phyloP scores from a whole-genome alignment of 495 filamentous ascomycete genomes.

The Acidiella bohemica region DNA sequence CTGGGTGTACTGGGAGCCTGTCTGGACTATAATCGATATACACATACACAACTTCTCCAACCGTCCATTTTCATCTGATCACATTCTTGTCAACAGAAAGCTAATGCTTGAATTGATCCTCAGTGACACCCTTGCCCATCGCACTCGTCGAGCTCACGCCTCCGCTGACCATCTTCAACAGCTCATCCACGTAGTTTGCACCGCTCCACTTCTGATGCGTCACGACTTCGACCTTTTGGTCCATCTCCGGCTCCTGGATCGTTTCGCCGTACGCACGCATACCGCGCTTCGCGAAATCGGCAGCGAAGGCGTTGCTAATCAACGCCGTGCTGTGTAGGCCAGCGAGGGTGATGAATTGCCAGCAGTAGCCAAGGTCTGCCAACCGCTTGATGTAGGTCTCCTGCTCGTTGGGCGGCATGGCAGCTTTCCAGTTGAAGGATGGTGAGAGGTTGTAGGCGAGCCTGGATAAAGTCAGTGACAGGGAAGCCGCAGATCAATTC shows the following conservation, averaged over 20 bases:
- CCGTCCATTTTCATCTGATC: too few species aligned
- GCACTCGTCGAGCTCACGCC: slow-evolving; percentile 82
- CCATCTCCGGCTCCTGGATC: slow-evolving; percentile 96
- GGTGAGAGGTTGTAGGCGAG: slow-evolving; percentile 95
- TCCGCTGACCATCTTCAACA: slow-evolving; percentile 94
- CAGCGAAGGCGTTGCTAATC: slow-evolving; percentile 74
- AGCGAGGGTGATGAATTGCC: slow-evolving; percentile 99
- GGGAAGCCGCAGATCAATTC: not conserved
- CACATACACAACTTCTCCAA: too few species aligned
- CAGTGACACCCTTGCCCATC: slow-evolving; percentile 96
- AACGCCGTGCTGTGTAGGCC: slow-evolving; percentile 91
- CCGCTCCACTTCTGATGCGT: slow-evolving; percentile 98
- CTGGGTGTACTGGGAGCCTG: too few species aligned
- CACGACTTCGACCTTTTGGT: slow-evolving; percentile 76
- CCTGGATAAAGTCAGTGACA: slow-evolving; percentile 28
- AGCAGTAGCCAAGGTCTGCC: slow-evolving; percentile 81
- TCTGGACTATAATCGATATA: too few species aligned
- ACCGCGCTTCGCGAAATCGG: slow-evolving; percentile 63
- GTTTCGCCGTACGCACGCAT: slow-evolving; percentile 97
- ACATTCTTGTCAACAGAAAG: not conserved
- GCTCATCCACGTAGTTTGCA: slow-evolving; percentile 82
- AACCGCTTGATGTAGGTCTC: slow-evolving; percentile 93
- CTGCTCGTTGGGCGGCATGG: slow-evolving; percentile 86
- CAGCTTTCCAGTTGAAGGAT: slow-evolving; percentile 98
- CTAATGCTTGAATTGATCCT: slow-evolving; percentile 72